A percentile compares a stretch with the other conserved stretches of the same genome.
phyloP scores from a whole-genome alignment of 2,329 filamentous ascomycete species.

The Dryadomyces sulphureus region DNA sequence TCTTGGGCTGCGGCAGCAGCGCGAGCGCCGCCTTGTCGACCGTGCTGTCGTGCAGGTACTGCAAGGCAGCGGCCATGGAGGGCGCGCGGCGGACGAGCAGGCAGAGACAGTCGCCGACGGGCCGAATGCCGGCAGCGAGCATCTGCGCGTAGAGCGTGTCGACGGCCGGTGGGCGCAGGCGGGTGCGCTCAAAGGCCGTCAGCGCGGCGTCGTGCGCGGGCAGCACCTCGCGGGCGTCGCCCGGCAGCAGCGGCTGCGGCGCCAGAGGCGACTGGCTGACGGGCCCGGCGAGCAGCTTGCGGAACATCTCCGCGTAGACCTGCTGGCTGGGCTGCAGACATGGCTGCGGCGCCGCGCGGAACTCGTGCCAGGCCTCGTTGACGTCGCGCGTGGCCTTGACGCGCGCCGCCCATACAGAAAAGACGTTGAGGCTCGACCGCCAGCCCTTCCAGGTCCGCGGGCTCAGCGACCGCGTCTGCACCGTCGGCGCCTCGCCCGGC shows the following conservation, averaged over 20 bases:
- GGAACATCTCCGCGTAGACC: conserved; percentile 46
- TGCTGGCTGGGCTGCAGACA: conserved; percentile 20
- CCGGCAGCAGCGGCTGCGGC: conserved; percentile 28
- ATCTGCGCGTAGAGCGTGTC: conserved; percentile 46
- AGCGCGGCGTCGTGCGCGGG: conserved; percentile 41
- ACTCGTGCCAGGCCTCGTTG: conserved; percentile 44
- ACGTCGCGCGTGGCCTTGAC: conserved; percentile 45
- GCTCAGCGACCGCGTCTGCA: conserved; percentile 32
- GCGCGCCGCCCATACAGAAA: conserved; percentile 35
- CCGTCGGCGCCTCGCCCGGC: conserved; percentile 36
- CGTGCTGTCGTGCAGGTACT: conserved; percentile 33
- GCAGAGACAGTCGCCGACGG: conserved; percentile 33
- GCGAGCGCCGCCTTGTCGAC: conserved; percentile 11
- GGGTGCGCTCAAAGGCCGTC: conserved; percentile 49
- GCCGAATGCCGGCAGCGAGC: conserved; percentile 30
- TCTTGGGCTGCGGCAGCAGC: background rate
- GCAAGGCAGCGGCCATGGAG: conserved; percentile 29
- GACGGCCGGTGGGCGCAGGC: conserved; percentile 44
- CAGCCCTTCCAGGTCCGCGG: conserved; percentile 17
- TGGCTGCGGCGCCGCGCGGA: conserved; percentile 22
- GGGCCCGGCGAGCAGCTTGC: conserved; percentile 31
- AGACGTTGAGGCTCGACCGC: conserved; percentile 19
- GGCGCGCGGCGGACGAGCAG: conserved; percentile 40
- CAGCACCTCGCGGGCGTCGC: conserved; percentile 42
- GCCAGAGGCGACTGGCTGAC: conserved; percentile 9